These are phyloP conservation scores for Puccinia polysora DNA, from an alignment of 1,284 basidiomycete species.

Conservation along the genomic window DNA sequence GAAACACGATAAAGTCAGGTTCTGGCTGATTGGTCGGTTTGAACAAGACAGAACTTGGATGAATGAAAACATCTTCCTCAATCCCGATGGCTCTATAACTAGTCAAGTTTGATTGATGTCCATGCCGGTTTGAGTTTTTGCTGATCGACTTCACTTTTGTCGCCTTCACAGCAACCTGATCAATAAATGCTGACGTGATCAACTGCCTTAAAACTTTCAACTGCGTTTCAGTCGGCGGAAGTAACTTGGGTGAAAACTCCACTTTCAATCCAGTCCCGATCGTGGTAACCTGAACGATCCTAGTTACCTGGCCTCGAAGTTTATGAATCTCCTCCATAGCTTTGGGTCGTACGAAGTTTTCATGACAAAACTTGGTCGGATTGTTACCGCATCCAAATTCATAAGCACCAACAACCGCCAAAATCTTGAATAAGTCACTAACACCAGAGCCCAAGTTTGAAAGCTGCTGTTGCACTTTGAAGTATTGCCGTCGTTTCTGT, in stretches of 20 bases:
- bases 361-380: slow-evolving; percentile 67
- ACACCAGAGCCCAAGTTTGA: slow-evolving; percentile 72
- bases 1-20: slow-evolving; percentile 81
- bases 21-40: slow-evolving; percentile 59
- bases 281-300: slow-evolving; percentile 60
- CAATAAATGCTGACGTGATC: slow-evolving; percentile 83
- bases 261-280: slow-evolving; percentile 16
- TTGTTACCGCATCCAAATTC: slow-evolving; percentile 75
- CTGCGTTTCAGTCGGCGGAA: slow-evolving; percentile 56
- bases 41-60: slow-evolving; percentile 77
- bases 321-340: slow-evolving; percentile 99
- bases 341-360: slow-evolving; percentile 69
- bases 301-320: slow-evolving; percentile 80
- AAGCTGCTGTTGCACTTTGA: slow-evolving; percentile 61
- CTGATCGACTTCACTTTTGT: slow-evolving; percentile 63
- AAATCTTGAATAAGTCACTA: slow-evolving; percentile 80
- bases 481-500: slow-evolving; percentile 39
- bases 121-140: slow-evolving; percentile 66
- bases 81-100: slow-evolving; percentile 80
- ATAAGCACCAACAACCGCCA: slow-evolving; percentile 92
- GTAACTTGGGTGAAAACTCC: slow-evolving; percentile 45
- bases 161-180: slow-evolving; percentile 89
- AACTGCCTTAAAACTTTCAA: slow-evolving; percentile 87
- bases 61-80: slow-evolving; percentile 81
- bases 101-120: slow-evolving; percentile 64